Base-by-base conservation (phyloP, 805 yeast species). In the Kluyveromyces siamensis region DNA sequence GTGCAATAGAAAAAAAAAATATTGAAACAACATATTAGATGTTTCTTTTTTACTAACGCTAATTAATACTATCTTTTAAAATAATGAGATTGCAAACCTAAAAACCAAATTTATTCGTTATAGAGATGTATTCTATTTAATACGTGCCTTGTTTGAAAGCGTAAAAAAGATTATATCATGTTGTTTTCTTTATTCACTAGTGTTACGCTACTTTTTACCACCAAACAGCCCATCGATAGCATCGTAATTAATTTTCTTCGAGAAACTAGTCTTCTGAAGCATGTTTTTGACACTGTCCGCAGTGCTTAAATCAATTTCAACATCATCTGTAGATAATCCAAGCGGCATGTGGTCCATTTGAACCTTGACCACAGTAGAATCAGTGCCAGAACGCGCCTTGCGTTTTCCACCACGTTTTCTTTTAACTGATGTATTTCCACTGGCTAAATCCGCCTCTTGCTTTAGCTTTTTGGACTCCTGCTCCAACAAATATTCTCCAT, bases 211-310 rank as follows among this genome's bases (percentile, higher is more conserved):
- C 21, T 45, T n/a, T 27, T 41, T 37, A 21, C 41, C 37, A 25
- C 53, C 68, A 52, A 72, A 72, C 41, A 73, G 61, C 51, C 74
- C 79, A 53, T 81, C 83, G 47, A 91, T 77, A 5, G 91, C 89
- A 44, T 77, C 81, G 65, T 93, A 93, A 66, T 93, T 93, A 65
- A 93, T 85, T 72, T 93, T 93, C 68, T 83, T 85, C 27, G 96
- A 87, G 55, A 84, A 81, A 7, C 85, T 73, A 59, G 87, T 83
- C 66, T 82, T 84, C 54, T 79, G 77, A 38, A 91, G 63, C 85
- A 88, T 81, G 48, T 74, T 79, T 60, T 79, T 84, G 2, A 93
- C 93, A 60, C 84, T 82, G 46, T 84, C 95, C 1, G 85, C 87
- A 0, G 96, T 87, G 2, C 86, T 76, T 45, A 61, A 58, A 39